phyloP scores from a whole-genome alignment of 345 rosid species.

The Eucalyptus guilfoylei region DNA sequence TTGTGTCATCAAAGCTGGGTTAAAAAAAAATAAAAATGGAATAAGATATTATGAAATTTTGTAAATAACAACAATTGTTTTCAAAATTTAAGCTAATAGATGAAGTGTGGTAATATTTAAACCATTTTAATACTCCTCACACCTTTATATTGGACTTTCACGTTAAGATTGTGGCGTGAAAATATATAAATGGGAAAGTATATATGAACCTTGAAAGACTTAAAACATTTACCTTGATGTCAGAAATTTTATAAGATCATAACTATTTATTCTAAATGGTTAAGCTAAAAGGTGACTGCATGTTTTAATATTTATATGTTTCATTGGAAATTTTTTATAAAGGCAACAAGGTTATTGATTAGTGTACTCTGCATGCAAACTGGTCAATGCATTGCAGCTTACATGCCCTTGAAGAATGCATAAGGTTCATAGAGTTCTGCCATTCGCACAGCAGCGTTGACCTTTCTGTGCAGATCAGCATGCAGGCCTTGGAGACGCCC shows the following conservation, averaged over 20 bases:
- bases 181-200: background rate
- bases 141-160: background rate
- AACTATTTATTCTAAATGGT: background rate
- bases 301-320: background rate
- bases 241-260: background rate
- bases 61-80: background rate
- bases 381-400: background rate
- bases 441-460: conserved; percentile 7
- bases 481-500: background rate
- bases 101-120: background rate
- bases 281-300: background rate
- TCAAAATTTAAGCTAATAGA: background rate
- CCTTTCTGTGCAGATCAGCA: conserved; percentile 4
- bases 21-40: too few relatives aligned
- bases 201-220: background rate
- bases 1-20: conserved; percentile 28
- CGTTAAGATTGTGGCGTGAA: background rate
- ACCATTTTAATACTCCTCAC: background rate
- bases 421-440: conserved; percentile 22
- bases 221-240: background rate
- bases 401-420: conserved; percentile 26
- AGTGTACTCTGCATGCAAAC: background rate
- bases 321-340: background rate
- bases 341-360: background rate
- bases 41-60: background rate